Evolutionary conservation across 768 basidiomycete species (phyloP), one percentile per base, ranked within the genome.

Genomic region (Suillus subalutaceus): DNA sequence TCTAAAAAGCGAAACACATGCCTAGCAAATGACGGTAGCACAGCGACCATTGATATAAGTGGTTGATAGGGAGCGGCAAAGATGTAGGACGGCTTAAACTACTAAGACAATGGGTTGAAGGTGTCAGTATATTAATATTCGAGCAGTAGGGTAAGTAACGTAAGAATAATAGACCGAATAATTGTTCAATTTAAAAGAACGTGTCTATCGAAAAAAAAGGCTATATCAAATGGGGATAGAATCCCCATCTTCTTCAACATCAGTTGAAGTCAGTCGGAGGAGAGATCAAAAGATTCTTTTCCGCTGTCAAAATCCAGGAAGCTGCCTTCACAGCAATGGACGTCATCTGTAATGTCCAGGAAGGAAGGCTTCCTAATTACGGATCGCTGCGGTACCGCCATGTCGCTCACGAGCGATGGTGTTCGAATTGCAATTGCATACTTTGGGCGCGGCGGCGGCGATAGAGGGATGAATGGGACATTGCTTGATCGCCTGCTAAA

Each of bases 361-460:
- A 92, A 92, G 1, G 90, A 91, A 23, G 90, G 87, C 72, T 90
- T 90, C 71, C 82, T 82, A 79, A 88, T 83, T 66, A 91, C 79
- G 8, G 85, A 86, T 58, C 80, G 82, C 56, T 84, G 82, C 65
- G 81, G 82, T 53, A 81, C 71, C n/a, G 71, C 68, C 63, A 77
- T 80, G 59, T 85, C 84, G 26, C 77, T 68, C 20, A 15, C 35
- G 18, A 62, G 5, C 20, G 66, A 64, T 6, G 56, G 38, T 13
- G 30, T 48, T 40, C n/a, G 55, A 38, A 15, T 57, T 43, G 55
- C 12, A 38, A 10, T 57, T 32, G 55, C 16, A 41, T 37, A 63
- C 32, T 67, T 62, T 26, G 52, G 63, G 57, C 58, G 65, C 18
- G 79, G 82, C 6, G 79, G 80, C 41, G 79, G 82, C 0, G 79